Percentiles rank a stretch among this genome's conserved stretches.
Evolutionary conservation across 2,329 filamentous ascomycete genomes (phyloP).

Genomic region (Apiospora kogelbergensis): DNA sequence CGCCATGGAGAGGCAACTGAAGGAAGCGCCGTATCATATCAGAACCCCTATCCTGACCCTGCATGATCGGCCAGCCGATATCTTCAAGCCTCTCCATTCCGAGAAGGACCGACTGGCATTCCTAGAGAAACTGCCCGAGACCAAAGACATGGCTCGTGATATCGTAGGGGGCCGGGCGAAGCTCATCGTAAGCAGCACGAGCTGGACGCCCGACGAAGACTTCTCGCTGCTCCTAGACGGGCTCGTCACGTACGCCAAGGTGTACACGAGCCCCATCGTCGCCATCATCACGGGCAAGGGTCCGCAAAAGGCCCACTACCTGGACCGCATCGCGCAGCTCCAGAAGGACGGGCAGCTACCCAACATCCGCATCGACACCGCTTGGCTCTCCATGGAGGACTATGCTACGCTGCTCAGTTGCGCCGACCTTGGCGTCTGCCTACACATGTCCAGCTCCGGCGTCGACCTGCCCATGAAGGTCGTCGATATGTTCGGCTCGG

Average conservation of each 20-base stretch:
- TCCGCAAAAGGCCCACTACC: conserved; percentile 76
- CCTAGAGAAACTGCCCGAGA: conserved; percentile 65
- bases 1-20: conserved; percentile 79
- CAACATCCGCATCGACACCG: conserved; percentile 72
- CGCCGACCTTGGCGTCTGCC: conserved; percentile 84
- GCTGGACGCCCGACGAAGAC: conserved; percentile 96
- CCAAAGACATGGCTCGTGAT: conserved; percentile 56
- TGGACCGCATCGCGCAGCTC: conserved; percentile 63
- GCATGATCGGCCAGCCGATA: conserved; percentile 81
- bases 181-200: conserved; percentile 88
- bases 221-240: conserved; percentile 86
- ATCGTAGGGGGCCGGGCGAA: conserved; percentile 60
- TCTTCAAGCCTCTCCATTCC: conserved; percentile 71
- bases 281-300: conserved; percentile 95
- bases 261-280: conserved; percentile 62
- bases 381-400: conserved; percentile 81
- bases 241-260: conserved; percentile 69
- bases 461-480: conserved; percentile 99
- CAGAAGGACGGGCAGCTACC: conserved; percentile 62
- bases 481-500: conserved; percentile 97
- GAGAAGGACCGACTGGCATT: conserved; percentile 53
- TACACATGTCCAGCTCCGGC: conserved; percentile 91
- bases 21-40: conserved; percentile 62
- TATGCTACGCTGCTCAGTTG: conserved; percentile 83
- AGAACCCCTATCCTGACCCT: conserved; percentile 66